Evolutionary conservation across 257 asterid genomes (phyloP), one percentile per base, ranked within the genome.

Genomic region (Solanum arcanum): DNA sequence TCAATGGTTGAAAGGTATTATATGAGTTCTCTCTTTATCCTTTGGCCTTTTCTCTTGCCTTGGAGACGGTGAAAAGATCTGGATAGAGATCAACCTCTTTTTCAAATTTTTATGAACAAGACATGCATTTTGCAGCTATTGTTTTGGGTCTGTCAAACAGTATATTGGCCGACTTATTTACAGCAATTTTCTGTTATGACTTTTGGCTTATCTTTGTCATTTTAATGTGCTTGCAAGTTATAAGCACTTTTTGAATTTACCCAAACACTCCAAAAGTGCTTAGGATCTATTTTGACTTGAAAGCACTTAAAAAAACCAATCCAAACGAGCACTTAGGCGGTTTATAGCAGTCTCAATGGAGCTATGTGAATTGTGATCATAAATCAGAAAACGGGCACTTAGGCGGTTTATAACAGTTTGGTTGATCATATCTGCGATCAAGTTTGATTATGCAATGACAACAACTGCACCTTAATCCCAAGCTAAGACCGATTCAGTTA

Each of bases 1-100:
- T 91, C 97, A 35, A 97, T 97, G 99, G 99, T 96, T 25, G 99
- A 96, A 92, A 92, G 98, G 98, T 94, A 89, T 31, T 87, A 42
- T 41, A 42, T 68, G 88, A 60, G 49, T 9, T 39, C 23, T 20
- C 29, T n/a, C 35, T 46, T 78, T 27, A 73, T 31, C 68, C 35
- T 46, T 46, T 46, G 66, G 42, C 66, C 41, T 46, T 78, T 44
- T 46, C 12, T n/a, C 84, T 25, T 78, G 31, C 39, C 66, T 78
- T 15, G 27, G 42, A 44, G 66, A 46, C 5, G 39, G 27, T 46
- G 84, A 42, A 46, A 78, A 25, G 31, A 78, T 46, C 14, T 27
- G 25, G 9, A 27, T 41, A 76, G 16, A 49, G 83, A 75, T 75
- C 64, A 46, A 78, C 66, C 23, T 44, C 37, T 78, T 27, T 77